Base-by-base conservation (phyloP, 2,329 filamentous ascomycete species). In the Penicillium frequentans region DNA sequence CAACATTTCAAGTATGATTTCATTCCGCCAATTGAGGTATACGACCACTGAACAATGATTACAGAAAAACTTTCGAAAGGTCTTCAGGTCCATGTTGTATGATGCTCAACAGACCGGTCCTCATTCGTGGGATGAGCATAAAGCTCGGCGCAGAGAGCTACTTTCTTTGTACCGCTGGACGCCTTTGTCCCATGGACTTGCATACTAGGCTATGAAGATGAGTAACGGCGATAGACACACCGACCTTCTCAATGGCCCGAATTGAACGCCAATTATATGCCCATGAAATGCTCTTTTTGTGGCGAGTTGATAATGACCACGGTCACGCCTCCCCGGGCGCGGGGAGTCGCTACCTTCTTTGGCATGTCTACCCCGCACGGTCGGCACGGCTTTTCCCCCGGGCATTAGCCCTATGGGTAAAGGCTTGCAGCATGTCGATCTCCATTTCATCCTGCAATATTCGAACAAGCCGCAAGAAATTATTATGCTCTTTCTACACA, bases 151-250 rank as follows among this genome's bases (percentile, higher is more conserved):
- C 13, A 73, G 80, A 54, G 81, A 82, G 56, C 70, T 79, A 10
- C 68, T 84, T n/a, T 81, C 81, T 6, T 67, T 83, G 45, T 84
- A 84, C 61, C 75, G 81, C 45, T 84, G 81, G 81, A 83, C 76
- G 26, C 57, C 57, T 1, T 51, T 55, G 14, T 54, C 57, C 16
- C 54, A 62, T 43, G 59, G 46, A 7, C 57, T 62, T 45, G 57
- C 59, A 16, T 62, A 62, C 27, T 62, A 37, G 29, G 13, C 8
- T 5, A n/a, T 37, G 3, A n/a, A 37, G 6, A 37, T 8, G 8
- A 5, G 4, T 13, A n/a, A 35, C 33, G 33, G 33, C 6, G 16
- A n/a, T 8, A 19, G 35, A n/a, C 16, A 19, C 16, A 39, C 16
- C 35, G 16, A 42, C 5, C 6, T 11, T 4, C 9, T 19, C 11